These are phyloP conservation scores for Monosporascus sp. DNA, from an alignment of 2,329 filamentous ascomycete species.

Conservation along the genomic window DNA sequence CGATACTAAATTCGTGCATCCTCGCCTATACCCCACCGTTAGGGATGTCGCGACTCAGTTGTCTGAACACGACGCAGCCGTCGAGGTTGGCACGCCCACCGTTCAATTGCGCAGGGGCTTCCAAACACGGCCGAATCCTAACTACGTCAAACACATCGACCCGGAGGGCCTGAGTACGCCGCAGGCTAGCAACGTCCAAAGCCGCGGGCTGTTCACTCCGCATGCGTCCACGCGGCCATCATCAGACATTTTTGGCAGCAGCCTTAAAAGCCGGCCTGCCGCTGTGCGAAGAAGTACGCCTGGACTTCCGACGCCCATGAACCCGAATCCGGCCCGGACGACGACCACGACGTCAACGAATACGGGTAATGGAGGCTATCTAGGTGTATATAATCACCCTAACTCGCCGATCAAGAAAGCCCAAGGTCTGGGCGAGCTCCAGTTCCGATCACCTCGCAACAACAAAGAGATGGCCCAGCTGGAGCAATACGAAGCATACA, in stretches of 20 bases:
- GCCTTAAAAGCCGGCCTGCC: conserved; percentile 29
- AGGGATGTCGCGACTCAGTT: conserved; percentile 76
- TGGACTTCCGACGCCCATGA: conserved; percentile 53
- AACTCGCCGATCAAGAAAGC: conserved; percentile 81
- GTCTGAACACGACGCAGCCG: conserved; percentile 41
- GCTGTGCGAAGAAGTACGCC: conserved; percentile 54
- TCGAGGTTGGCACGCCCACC: conserved; percentile 48
- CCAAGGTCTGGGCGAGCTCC: conserved; percentile 54
- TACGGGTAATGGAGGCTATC: conserved; percentile 56
- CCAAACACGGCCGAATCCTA: conserved; percentile 75
- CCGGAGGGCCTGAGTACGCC: conserved; percentile 45
- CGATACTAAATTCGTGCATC: conserved; percentile 91
- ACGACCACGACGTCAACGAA: conserved; percentile 16
- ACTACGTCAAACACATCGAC: conserved; percentile 68
- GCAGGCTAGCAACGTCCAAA: conserved; percentile 32
- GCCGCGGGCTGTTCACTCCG: conserved; percentile 40
- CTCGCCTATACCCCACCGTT: conserved; percentile 75
- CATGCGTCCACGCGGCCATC: conserved; percentile 19
- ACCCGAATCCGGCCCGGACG: conserved; percentile 16
- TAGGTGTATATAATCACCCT: conserved; percentile 75
- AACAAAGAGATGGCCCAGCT: conserved; percentile 57
- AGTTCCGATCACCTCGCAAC: conserved; percentile 47
- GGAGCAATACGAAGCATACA: conserved; percentile 39
- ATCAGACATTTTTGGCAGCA: conserved; percentile 28
- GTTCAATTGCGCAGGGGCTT: conserved; percentile 70